Base-by-base conservation (phyloP, 2,329 filamentous ascomycete species). In the Domatiomyces catenatus region DNA sequence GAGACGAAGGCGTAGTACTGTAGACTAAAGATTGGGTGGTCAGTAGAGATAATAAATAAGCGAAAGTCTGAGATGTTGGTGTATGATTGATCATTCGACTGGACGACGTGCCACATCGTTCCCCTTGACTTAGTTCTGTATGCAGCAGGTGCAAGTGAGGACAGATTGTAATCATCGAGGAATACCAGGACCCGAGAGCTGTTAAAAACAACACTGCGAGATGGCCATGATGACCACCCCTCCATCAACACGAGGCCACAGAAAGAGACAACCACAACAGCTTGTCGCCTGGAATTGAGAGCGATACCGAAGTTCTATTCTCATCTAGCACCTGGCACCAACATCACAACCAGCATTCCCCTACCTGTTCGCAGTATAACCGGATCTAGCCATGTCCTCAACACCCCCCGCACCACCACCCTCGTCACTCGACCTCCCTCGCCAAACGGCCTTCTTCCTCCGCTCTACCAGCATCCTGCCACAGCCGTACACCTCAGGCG, bases 401-500 rank as follows among this genome's bases (percentile, higher is more conserved):
- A 39, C 10, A 15, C 8, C 32, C 10, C 32, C 32, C 10, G 15
- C 32, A 39, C 32, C 10, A 39, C 32, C 32, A 39, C 32, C 32
- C 7, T 8, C 28, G 15, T 39, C 32, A 15, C 32, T 39, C 5
- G 10, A 39, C 15, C 32, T 39, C 32, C 10, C 32, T 15, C 32
- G 32, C 32, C 32, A 39, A 39, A 39, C 8, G 5, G 32, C 32
- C 32, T 39, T 39, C 32, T 39, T 39, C 32, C 32, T 39, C 4
- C 32, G 32, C 32, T 39, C 32, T 15, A 39, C 32, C 32, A 39
- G 32, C 10, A 20, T 76, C 54, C 80, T 98, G 5, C 92, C 92
- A 0, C 76, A 81, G 45, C 75, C 79, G 55, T 98, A 96, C 71
- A 93, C 86, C 15, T 75, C 81, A 64, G 92, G 84, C 65, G 92